Evolutionary conservation across 495 filamentous ascomycete genomes (phyloP).

Genomic region (Hypoxylon cercidicola): DNA sequence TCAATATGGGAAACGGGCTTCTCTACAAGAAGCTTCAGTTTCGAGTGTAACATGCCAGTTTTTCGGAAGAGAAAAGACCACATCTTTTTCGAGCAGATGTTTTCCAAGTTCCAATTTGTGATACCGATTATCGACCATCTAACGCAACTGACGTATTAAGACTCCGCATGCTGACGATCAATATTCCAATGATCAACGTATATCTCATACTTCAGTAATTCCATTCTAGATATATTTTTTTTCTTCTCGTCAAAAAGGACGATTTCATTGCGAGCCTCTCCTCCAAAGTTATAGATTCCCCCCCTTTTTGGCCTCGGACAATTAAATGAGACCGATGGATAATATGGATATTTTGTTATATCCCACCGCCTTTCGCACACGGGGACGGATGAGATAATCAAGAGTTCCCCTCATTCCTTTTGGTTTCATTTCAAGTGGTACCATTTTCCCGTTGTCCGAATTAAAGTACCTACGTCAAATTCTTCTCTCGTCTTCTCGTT

Average conservation of each 20-base stretch:
- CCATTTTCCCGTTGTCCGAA: not conserved
- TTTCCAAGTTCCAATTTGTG: too few species aligned
- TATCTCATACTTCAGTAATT: not conserved
- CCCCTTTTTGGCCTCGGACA: not conserved
- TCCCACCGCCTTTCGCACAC: not conserved
- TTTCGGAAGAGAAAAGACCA: not conserved
- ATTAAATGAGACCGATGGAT: slow-evolving; percentile 2
- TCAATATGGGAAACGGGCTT: slow-evolving; percentile 18
- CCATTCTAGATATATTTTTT: not conserved
- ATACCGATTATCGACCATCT: not conserved
- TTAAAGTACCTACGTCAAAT: too few species aligned
- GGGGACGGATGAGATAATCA: not conserved
- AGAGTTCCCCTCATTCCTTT: not conserved
- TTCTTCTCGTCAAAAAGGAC: not conserved
- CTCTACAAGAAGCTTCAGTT: slow-evolving; percentile 4
- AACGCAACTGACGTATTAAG: not conserved
- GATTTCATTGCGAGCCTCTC: not conserved
- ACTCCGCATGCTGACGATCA: not conserved
- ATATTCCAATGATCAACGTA: not conserved
- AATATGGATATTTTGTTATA: not conserved
- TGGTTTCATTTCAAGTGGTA: slow-evolving; percentile 2
- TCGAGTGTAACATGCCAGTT: not conserved
- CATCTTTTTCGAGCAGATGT: too few species aligned
- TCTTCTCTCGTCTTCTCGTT: not conserved
- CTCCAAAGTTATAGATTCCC: not conserved